Base-by-base conservation (phyloP, 1,284 basidiomycete species). In the Trametes polyzona region DNA sequence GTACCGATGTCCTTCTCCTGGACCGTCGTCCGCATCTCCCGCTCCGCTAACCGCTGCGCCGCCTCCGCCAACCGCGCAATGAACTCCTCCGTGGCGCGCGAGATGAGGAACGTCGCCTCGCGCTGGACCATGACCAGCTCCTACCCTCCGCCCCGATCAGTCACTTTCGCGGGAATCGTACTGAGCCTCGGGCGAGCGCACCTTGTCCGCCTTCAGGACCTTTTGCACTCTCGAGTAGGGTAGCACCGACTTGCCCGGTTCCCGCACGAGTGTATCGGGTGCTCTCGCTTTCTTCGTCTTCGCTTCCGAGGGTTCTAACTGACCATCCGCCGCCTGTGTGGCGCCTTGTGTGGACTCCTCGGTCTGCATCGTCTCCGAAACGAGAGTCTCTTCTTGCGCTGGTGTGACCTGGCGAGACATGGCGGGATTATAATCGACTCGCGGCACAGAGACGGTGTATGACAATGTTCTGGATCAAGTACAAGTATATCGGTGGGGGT, bases 131-230 rank as follows among this genome's bases (percentile, higher is more conserved):
- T 84, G 0, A 87, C 84, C 51, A 93, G 79, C 36, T 92, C 90
- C 89, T 92, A 36, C 30, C 9, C 16, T 49, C 44, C 19, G 17
- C n/a, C 42, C 40, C 27, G 33, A 37, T 30, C 27, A 36, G 8
- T 46, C 36, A 8, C n/a, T n/a, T 33, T 23, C 26, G 23, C 21
- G 7, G 7, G 14, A 16, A 16, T 23, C 2, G 14, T 4, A 11
- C 4, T 14, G 10, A 14, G 23, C n/a, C 0, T 16, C 30, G 4
- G 3, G 7, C 24, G 23, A 11, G n/a, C 44, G 12, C 17, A 43
- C 89, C 78, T 86, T 88, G 71, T 93, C 90, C 14, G 86, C 90
- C 66, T 90, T 93, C 61, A 92, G 79, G 33, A 93, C 90, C 71
- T 80, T 87, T 67, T 90, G 89, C 29, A 93, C 89, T 63, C 87